Evolutionary conservation across 2,329 filamentous ascomycete species (phyloP).

Genomic region (Epichloe uncinata): DNA sequence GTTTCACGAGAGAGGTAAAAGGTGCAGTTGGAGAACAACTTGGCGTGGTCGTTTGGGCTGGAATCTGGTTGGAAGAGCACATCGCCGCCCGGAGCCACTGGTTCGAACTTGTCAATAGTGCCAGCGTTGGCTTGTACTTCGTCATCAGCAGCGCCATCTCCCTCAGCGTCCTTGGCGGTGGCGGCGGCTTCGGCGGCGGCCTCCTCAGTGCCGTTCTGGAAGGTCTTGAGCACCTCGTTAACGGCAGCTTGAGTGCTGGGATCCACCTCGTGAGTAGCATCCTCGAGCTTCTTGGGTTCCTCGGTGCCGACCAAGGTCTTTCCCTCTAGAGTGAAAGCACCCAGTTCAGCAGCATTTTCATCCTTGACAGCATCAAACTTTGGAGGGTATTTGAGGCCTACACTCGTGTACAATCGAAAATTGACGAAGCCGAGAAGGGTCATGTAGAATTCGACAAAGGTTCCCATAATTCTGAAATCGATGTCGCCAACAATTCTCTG

Average conservation of each 20-base stretch:
- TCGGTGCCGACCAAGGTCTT: slow-evolving; percentile 44
- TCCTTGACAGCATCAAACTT: slow-evolving; percentile 84
- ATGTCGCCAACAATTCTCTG: slow-evolving; percentile 88
- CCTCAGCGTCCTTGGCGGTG: slow-evolving; percentile 19
- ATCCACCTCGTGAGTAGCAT: slow-evolving; percentile 37
- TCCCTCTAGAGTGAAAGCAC: slow-evolving; percentile 81
- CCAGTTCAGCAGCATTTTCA: slow-evolving; percentile 78
- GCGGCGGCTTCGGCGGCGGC: slow-evolving; percentile 14
- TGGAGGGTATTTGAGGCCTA: slow-evolving; percentile 88
- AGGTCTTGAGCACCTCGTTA: slow-evolving; percentile 54
- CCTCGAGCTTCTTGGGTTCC: slow-evolving; percentile 38
- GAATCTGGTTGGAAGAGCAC: slow-evolving; percentile 65
- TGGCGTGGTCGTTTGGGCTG: slow-evolving; percentile 51
- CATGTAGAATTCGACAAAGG: slow-evolving; percentile 98
- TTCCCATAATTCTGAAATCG: slow-evolving; percentile 98
- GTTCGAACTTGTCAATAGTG: slow-evolving; percentile 83
- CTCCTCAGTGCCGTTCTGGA: slow-evolving; percentile 41
- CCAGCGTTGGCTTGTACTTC: slow-evolving; percentile 27
- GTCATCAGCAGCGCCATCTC: slow-evolving; percentile 27
- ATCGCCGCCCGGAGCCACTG: slow-evolving; percentile 72
- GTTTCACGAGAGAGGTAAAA: slow-evolving; percentile 92
- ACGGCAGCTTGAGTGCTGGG: slow-evolving; percentile 53
- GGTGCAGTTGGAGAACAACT: slow-evolving; percentile 79
- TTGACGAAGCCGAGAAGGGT: slow-evolving; percentile 93
- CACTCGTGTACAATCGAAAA: slow-evolving; percentile 81